These are phyloP conservation scores for Aspergillus piperis DNA, from an alignment of 2,329 filamentous ascomycete species.

Conservation along the genomic window DNA sequence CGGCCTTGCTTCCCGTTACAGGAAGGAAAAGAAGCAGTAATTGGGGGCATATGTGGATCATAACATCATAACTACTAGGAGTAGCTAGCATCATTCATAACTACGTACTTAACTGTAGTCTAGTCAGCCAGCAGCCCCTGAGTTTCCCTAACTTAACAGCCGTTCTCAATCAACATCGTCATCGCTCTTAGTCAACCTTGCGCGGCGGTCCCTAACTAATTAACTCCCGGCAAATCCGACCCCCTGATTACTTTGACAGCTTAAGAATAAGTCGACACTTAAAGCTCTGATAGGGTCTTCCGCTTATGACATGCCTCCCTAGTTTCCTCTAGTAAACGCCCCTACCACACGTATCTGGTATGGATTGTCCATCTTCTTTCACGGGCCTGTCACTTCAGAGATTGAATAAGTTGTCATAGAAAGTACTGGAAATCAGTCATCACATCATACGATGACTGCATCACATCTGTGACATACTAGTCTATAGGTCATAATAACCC, in stretches of 20 bases:
- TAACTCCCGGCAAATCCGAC: not conserved
- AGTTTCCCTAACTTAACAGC: not conserved
- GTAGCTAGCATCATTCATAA: too few species aligned
- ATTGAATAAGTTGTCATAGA: not conserved
- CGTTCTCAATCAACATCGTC: not conserved
- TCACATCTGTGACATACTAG: not conserved
- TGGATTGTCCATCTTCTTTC: not conserved
- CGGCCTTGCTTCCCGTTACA: not conserved
- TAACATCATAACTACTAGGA: too few species aligned
- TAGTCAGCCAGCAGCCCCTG: not conserved
- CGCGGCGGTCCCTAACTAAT: not conserved
- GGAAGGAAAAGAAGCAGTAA: not conserved
- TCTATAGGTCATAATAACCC: not conserved
- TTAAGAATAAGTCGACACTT: not conserved
- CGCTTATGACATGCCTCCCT: constrained; percentile 20
- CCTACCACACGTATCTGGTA: not conserved
- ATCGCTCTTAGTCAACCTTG: not conserved
- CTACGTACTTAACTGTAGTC: too few species aligned
- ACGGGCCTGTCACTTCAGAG: not conserved
- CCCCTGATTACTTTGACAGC: constrained; percentile 14
- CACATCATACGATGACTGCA: constrained; percentile 11
- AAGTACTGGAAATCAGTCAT: not conserved
- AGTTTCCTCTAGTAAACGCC: constrained; percentile 12
- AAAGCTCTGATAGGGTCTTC: constrained; percentile 10
- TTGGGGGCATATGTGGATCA: not conserved